These are phyloP conservation scores for Eutrema salsugineum DNA, from an alignment of 441 rosid genomes.

Conservation along the genomic window DNA sequence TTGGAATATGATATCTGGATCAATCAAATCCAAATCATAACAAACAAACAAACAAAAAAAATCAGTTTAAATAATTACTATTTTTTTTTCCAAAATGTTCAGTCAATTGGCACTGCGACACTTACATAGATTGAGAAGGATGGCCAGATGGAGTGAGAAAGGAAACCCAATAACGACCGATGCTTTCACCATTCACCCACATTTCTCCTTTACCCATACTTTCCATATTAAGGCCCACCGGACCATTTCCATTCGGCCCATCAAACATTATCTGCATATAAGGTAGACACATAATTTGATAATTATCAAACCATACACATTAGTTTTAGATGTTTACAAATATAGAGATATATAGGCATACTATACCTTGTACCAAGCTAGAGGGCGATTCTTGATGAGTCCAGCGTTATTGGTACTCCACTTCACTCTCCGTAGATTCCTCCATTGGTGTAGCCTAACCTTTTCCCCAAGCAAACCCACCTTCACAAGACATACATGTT, in stretches of 20 bases:
- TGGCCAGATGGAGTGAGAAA: conserved; percentile 46
- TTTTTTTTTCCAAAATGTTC: neutral
- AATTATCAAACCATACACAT: neutral
- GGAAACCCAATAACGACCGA: conserved; percentile 75
- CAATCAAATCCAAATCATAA: conserved; percentile 3
- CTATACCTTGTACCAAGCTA: conserved; percentile 69
- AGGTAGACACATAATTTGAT: neutral
- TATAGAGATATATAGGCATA: neutral
- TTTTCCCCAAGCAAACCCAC: conserved; percentile 58
- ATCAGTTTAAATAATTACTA: neutral
- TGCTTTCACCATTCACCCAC: conserved; percentile 67
- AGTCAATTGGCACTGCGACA: neutral
- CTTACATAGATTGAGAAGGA: conserved; percentile 61
- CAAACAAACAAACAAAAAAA: neutral
- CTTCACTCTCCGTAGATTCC: conserved; percentile 30
- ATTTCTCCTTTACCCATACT: conserved; percentile 71
- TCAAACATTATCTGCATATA: conserved; percentile 44
- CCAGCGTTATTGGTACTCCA: conserved; percentile 42
- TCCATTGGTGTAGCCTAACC: conserved; percentile 32
- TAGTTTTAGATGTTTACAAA: neutral
- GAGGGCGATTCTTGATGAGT: conserved; percentile 37
- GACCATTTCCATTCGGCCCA: conserved; percentile 41
- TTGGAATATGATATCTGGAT: conserved; percentile 67
- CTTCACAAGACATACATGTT: conserved; percentile 27
- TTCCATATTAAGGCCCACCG: conserved; percentile 46